Base-by-base conservation (phyloP, 192 early-diverging fungal species). In the Coemansia sp. region DNA sequence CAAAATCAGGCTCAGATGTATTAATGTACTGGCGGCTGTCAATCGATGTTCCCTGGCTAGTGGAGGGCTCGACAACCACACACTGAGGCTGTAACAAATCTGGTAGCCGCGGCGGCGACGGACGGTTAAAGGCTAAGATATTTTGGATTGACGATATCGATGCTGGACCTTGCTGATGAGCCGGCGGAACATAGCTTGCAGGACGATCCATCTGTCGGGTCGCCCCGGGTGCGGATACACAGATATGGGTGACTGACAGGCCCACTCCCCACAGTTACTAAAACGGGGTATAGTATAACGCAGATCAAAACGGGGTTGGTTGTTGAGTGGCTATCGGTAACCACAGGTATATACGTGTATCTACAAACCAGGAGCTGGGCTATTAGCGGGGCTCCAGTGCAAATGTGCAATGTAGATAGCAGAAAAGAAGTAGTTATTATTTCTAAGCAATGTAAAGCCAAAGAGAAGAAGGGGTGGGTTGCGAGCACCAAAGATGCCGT, bases 121-220 rank as follows among this genome's bases (percentile, higher is more conserved):
- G 62, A 5, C 56, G 14, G 32, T 53, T 49, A 47, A 60, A 67
- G 6, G 49, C 53, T 11, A 67, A 22, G 11, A 70, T 70, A 14
- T 62, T 65, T n/a, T 65, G 76, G 15, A 69, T 69, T 10, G 72
- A 65, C 24, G 62, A 52, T 6, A 52, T 17, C 22, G 67, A 50
- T 23, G 59, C 38, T 54, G 62, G 23, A 32, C 53, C 65, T 47
- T 58, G 72, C 62, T 73, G 68, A 17, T 61, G 72, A 29, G 54
- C 51, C 22, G 68, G 37, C 27, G 59, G 38, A 23, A 25, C 49
- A 43, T 58, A 60, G 64, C 65, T 56, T 32, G 64, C 51, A 21
- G 69, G 63, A 49, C 43, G 56, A 38, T 80, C 63, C 77, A 80
- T 80, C 38, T 58, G 56, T 23, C 37, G 56, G 56, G 56, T 35